Base-by-base conservation (phyloP, 441 rosid species). In the Mallotus repandus region DNA sequence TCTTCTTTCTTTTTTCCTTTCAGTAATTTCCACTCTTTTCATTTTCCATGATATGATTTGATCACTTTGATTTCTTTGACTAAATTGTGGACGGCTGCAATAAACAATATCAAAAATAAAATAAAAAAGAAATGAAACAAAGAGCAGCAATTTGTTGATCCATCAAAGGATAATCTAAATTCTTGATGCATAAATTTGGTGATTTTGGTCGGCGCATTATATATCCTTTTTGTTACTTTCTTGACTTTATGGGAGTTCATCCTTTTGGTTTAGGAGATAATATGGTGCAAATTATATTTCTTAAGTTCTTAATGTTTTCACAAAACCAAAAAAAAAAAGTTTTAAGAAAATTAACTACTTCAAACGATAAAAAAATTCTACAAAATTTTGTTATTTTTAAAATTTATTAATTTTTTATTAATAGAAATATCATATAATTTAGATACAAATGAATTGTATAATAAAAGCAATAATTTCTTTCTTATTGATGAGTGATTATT, bases 171-270 rank as follows among this genome's bases (percentile, higher is more conserved):
- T 38, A 13, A 55, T 69, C 19, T 41, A 15, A 43, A 14, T 16
- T 18, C 54, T 18, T 16, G 22, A 43, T 46, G 46, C 66, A 25
- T 5, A 60, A 41, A 69, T 58, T 70, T 70, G 22, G 56, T 70
- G 66, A 29, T 58, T 70, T 70, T 46, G 74, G 32, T 46, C 58
- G 58, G 58, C 74, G 66, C 74, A 70, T 46, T 59, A 60, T 22
- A 18, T 49, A 25, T 29, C n/a, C 12, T 69, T 50, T 50, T 4
- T 50, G 18, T 38, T 38, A 50, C 4, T 50, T 50, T 12, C 18
- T 12, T 49, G 52, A 9, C 52, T 49, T 68, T 68, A 2, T 16
- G 38, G 14, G 16, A 15, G 4, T 41, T 58, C 14, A 58, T 57
- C 55, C 7, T 45, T 43, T 56, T 66, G 14, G 18, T 13, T 12